Base-by-base conservation (phyloP, 768 basidiomycete species). In the Termitomyces heimii region DNA sequence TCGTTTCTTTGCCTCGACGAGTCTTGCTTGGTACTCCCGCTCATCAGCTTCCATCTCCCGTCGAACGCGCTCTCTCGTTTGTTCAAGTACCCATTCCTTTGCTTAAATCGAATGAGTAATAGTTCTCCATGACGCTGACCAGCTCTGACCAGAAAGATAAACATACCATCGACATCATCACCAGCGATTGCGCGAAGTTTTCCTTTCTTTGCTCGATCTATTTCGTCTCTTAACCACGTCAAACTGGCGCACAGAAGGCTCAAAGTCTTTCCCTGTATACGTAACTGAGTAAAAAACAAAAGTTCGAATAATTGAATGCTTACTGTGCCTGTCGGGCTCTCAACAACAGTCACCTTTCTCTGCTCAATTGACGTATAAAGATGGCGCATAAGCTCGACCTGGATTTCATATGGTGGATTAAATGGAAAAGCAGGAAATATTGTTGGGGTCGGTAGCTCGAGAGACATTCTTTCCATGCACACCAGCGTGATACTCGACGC, bases 251-350 rank as follows among this genome's bases (percentile, higher is more conserved):
- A 91, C 28, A 95, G 76, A 16, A 95, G 75, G 65, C 85, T 90
- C 34, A 94, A 71, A 0, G 93, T 94, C 70, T 96, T 96, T 28
- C 93, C 93, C 92, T 94, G 22, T 7, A 4, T 28, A 10, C 32
- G 22, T 13, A 13, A 28, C 10, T 57, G 31, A 35, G 32, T 45
- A 7, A 44, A 13, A 26, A 20, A 24, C 31, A 5, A 55, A 56
- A 22, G 37, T 2, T 22, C 54, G 39, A 4, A 40, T 8, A 12
- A 24, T 51, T 12, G 35, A 43, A 1, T 32, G 65, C 82, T 69
- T 57, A 92, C 92, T 26, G 92, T 94, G 63, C 92, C 93, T 0
- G 93, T 94, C 0, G 93, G 93, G 62, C 88, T 91, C 70, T 94
- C 92, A 31, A 95, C 80, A 49, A 98, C 87, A 1, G 92, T 82